Evolutionary conservation across 208 protist species (phyloP).

Genomic region (Plasmodiophora brassicae): DNA sequence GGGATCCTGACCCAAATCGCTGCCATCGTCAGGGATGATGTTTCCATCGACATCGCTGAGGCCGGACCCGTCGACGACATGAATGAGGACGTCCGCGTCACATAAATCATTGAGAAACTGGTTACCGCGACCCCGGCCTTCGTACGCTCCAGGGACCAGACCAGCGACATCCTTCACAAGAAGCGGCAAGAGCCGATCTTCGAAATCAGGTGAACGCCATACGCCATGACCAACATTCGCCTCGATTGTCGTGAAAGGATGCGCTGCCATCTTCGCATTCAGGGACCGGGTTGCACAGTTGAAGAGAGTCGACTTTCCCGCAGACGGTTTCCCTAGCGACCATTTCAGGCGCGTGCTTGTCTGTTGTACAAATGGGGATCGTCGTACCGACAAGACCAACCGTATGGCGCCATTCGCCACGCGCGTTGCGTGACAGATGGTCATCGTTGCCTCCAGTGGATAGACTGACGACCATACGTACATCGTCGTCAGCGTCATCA

Average conservation of each 20-base stretch:
- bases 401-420: slow-evolving; percentile 64
- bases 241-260: slow-evolving; percentile 87
- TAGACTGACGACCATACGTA: too few species aligned
- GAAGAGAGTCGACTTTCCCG: slow-evolving; percentile 85
- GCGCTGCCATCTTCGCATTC: slow-evolving; percentile 74
- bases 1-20: background rate
- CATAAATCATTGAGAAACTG: slow-evolving; percentile 87
- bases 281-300: slow-evolving; percentile 76
- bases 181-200: slow-evolving; percentile 71
- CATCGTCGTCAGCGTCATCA: too few species aligned
- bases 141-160: slow-evolving; percentile 83
- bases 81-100: slow-evolving; percentile 80
- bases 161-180: slow-evolving; percentile 81
- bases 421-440: too few species aligned
- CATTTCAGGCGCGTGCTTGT: too few species aligned
- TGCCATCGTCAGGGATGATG: slow-evolving; percentile 53
- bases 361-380: too few species aligned
- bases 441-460: too few species aligned
- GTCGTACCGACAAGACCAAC: slow-evolving; percentile 84
- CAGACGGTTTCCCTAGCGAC: slow-evolving; percentile 79
- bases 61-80: slow-evolving; percentile 80
- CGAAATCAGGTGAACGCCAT: background rate
- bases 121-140: slow-evolving; percentile 80
- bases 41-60: slow-evolving; percentile 76
- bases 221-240: slow-evolving; percentile 69